Evolutionary conservation across 2,329 filamentous ascomycete genomes (phyloP).

Genomic region (Aspergillus thermomutatus): DNA sequence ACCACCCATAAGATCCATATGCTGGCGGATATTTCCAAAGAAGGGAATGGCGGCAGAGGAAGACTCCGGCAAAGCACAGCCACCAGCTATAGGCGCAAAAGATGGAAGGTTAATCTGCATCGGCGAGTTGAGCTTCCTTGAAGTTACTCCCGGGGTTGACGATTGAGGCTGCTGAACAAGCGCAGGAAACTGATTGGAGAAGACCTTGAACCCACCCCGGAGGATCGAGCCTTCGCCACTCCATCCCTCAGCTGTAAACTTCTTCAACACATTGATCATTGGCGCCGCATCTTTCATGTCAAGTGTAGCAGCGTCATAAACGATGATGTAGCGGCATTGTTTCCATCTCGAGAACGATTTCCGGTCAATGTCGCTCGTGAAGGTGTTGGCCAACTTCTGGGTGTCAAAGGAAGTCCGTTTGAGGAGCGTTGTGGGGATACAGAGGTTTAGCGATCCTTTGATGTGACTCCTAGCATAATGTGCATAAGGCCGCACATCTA

Average conservation of each 20-base stretch:
- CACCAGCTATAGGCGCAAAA: constrained; percentile 78
- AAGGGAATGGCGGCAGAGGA: constrained; percentile 76
- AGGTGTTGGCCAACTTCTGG: constrained; percentile 81
- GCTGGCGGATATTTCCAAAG: constrained; percentile 93
- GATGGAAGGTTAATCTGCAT: constrained; percentile 51
- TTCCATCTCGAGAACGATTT: constrained; percentile 74
- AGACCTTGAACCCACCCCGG: constrained; percentile 75
- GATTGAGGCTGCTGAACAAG: constrained; percentile 27
- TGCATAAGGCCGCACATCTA: constrained; percentile 84
- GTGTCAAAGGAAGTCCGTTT: constrained; percentile 90
- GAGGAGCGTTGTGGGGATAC: constrained; percentile 88
- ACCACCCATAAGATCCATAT: constrained; percentile 89
- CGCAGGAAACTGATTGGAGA: constrained; percentile 64
- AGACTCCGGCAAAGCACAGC: constrained; percentile 71
- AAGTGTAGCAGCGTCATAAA: constrained; percentile 77
- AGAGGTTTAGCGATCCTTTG: constrained; percentile 79
- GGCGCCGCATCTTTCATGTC: constrained; percentile 77
- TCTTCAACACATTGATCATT: constrained; percentile 85
- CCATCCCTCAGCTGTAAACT: constrained; percentile 85
- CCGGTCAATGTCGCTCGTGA: constrained; percentile 68
- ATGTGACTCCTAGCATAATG: constrained; percentile 76
- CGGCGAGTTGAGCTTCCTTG: constrained; percentile 50
- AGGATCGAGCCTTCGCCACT: constrained; percentile 70
- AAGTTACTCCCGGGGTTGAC: constrained; percentile 30
- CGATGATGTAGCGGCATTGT: constrained; percentile 70